Conservation (phyloP, 495 filamentous ascomycete species). For the Pseudomonodictys pantanalensis region DNA sequence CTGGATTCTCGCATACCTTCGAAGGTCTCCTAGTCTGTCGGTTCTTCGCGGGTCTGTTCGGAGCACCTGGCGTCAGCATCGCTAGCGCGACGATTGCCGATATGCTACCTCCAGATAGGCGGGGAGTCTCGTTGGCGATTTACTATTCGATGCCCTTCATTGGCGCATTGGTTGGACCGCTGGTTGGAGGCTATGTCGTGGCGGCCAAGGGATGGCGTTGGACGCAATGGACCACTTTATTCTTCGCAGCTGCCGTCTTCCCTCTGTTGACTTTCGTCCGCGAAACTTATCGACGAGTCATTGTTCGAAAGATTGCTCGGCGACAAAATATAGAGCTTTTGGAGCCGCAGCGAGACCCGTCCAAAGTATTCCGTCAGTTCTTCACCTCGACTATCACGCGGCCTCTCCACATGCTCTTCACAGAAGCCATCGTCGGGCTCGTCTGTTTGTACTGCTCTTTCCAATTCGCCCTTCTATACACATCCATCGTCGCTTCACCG, state of each 20-base stretch:
- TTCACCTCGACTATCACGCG: constrained; percentile 27
- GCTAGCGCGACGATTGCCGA: constrained; percentile 7
- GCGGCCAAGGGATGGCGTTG: no score
- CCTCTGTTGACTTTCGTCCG: background rate
- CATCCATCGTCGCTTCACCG: constrained; percentile 32
- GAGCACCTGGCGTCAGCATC: constrained; percentile 15
- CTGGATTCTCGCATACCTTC: constrained; percentile 32
- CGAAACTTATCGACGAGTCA: constrained; percentile 4
- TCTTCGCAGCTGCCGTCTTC: no score
- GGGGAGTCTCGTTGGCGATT: background rate
- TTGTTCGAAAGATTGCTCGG: background rate
- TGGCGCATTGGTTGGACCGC: constrained; percentile 17
- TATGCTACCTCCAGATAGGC: background rate
- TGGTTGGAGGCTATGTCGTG: constrained; percentile 5
- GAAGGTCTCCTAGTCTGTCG: constrained; percentile 22
- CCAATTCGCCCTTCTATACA: constrained; percentile 36
- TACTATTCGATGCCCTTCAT: constrained; percentile 7
- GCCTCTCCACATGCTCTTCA: constrained; percentile 37
- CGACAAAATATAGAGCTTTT: background rate
- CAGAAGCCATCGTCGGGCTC: constrained; percentile 36
- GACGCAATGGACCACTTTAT: no score
- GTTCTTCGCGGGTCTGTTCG: constrained; percentile 36
- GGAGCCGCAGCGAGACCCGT: background rate
- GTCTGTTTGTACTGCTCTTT: constrained; percentile 35
- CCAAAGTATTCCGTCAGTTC: constrained; percentile 2